Evolutionary conservation across 177 flowering plant species (phyloP), one percentile per base, ranked within the genome.

Genomic region (Telopea speciosissima): DNA sequence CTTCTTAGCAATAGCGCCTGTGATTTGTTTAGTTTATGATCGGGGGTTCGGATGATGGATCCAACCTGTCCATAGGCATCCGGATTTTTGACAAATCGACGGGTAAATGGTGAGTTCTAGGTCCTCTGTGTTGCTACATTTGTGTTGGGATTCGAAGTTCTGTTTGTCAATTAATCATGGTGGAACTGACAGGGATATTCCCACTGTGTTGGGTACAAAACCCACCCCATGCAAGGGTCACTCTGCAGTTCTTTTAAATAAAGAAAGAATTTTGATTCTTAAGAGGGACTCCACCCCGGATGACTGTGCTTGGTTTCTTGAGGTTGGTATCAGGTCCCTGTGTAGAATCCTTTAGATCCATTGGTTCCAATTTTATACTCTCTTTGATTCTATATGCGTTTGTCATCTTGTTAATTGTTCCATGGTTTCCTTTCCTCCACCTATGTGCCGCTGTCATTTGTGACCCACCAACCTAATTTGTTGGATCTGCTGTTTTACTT

Each of bases 271-370:
- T 19, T 73, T 90, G 80, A 70, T 92, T 70, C 76, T 89, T 22
- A 90, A 80, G 81, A 84, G 79, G 73, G 85, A 88, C 62, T 74
- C 89, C 0, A 62, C 74, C 40, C 77, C 82, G 31, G 91, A 86
- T 68, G 96, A 94, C 73, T 75, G 83, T 80, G 72, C 82, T 68
- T 94, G 97, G 96, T 90, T 94, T 80, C 98, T 94, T 59, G 98
- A 94, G 97, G 98, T 94, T 70, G 62, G 85, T 78, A 45, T 64
- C 44, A 36, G 12, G 21, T 65, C 16, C 21, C 25, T 60, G 64
- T 58, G 10, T 5, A 52, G 44, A 36, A 36, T 36, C 40, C 40
- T 36, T 36, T 36, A 8, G 8, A 58, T 24, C 28, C 6, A 63
- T 63, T n/a, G 23, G 7, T 58, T n/a, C 23, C 22, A 58, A 19